Evolutionary conservation across 2,329 filamentous ascomycete species (phyloP), one percentile per base, ranked within the genome.

Genomic region (Plenodomus tracheiphilus): DNA sequence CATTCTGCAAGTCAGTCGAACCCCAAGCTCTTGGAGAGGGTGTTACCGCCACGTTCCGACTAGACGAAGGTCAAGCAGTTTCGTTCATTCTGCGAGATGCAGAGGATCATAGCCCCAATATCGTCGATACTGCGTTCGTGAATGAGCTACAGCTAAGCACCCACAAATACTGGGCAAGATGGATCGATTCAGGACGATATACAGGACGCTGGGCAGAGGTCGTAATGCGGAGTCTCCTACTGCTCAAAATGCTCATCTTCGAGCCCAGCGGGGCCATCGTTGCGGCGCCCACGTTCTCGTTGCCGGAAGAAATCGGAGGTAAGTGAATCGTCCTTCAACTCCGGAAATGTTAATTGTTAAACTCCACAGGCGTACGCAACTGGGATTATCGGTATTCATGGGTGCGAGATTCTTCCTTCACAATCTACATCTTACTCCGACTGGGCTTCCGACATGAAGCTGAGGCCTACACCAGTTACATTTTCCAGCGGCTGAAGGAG

Each of bases 261-360:
- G 88, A 91, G 62, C 88, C 87, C 0, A 91, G 87, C 0, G 88
- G 88, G 2, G 88, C 88, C 8, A 91, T 91, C 42, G 80, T 91
- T 28, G 88, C 88, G 1, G 81, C 88, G 1, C 87, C 88, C 0
- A 91, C 87, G 0, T 92, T 91, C 62, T 90, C 87, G 0, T 79
- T 91, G 1, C 88, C 88, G 0, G 88, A 91, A 66, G 85, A 86
- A 42, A 61, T 67, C 39, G 59, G 63, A 46, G 65, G 64, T 60
- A 47, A 11, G 45, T 53, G 4, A 34, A 11, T 2, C 21, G 35
- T 2, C 15, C 18, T 15, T 3, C 9, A 5, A 15, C 10, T 34
- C 21, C 3, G 20, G 16, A 2, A 15, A 21, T n/a, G 2, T 20
- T 35, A 19, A 28, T 20, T 49, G 6, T 46, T 22, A 36, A 39